A percentile compares a stretch with the other conserved stretches of the same genome.
These are phyloP conservation scores for Grigorovia yakushimaensis DNA, from an alignment of 805 yeast species.

Conservation along the genomic window DNA sequence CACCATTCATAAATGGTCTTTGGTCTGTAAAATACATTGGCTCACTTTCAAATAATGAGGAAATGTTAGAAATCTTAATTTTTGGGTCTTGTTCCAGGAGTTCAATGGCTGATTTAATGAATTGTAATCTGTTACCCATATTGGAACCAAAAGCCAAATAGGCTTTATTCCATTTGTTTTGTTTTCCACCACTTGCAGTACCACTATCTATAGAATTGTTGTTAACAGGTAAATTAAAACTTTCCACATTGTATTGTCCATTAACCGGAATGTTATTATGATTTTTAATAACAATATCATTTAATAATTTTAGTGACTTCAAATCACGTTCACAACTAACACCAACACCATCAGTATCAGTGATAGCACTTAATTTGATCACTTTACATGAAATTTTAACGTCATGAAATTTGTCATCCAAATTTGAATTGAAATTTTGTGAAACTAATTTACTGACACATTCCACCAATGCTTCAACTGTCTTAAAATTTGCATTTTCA, in stretches of 20 bases:
- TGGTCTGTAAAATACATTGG: slow-evolving; percentile 90
- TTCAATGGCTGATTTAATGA: slow-evolving; percentile 48
- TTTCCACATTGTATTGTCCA: background rate
- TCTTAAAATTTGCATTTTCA: slow-evolving; percentile 74
- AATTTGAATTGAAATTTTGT: slow-evolving; percentile 26
- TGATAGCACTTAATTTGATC: slow-evolving; percentile 80
- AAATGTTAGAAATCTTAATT: slow-evolving; percentile 47
- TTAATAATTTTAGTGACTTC: slow-evolving; percentile 27
- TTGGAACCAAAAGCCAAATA: slow-evolving; percentile 88
- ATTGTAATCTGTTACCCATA: slow-evolving; percentile 56
- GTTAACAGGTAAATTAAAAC: slow-evolving; percentile 30
- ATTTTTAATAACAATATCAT: background rate
- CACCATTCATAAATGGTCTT: slow-evolving; percentile 77
- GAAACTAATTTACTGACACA: slow-evolving; percentile 54
- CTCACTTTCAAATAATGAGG: slow-evolving; percentile 75
- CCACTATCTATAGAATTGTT: too few relatives aligned
- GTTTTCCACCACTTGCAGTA: background rate
- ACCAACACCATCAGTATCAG: slow-evolving; percentile 83
- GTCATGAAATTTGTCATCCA: background rate
- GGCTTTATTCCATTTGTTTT: slow-evolving; percentile 31
- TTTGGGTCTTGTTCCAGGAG: slow-evolving; percentile 29
- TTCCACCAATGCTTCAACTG: slow-evolving; percentile 86
- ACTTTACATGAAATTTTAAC: slow-evolving; percentile 40
- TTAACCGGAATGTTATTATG: background rate
- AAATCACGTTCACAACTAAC: slow-evolving; percentile 53